Percentiles rank a stretch among this genome's conserved stretches.
These are phyloP conservation scores for Evernia prunastri DNA, from an alignment of 495 filamentous ascomycete species.

Conservation along the genomic window DNA sequence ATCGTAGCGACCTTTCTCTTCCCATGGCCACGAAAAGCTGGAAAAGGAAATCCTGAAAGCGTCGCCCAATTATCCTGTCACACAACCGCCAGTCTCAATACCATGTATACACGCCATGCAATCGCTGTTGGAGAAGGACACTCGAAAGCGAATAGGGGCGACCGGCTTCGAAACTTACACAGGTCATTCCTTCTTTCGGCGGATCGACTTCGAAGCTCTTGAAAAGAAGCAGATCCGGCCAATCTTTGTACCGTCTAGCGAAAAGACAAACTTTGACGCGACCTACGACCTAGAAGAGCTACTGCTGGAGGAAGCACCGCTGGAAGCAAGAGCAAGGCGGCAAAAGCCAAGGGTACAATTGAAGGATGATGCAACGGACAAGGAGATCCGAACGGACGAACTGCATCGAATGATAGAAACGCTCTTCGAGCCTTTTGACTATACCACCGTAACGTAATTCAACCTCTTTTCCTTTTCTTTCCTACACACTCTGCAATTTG, in stretches of 20 bases:
- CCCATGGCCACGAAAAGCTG: slow-evolving; percentile 72
- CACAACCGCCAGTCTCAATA: slow-evolving; percentile 78
- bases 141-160: slow-evolving; percentile 71
- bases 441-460: slow-evolving; percentile 66
- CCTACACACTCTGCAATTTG: background rate
- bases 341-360: slow-evolving; percentile 89
- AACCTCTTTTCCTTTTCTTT: slow-evolving; percentile 39
- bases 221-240: slow-evolving; percentile 87
- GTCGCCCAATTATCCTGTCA: slow-evolving; percentile 79
- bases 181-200: slow-evolving; percentile 79
- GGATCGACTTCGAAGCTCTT: slow-evolving; percentile 77
- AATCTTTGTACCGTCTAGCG: slow-evolving; percentile 83
- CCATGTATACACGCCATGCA: slow-evolving; percentile 80
- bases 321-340: slow-evolving; percentile 84
- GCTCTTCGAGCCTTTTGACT: slow-evolving; percentile 93
- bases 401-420: slow-evolving; percentile 91
- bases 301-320: slow-evolving; percentile 85
- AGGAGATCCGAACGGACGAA: slow-evolving; percentile 91
- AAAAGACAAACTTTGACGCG: slow-evolving; percentile 98
- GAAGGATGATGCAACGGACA: slow-evolving; percentile 89
- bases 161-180: slow-evolving; percentile 73
- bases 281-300: slow-evolving; percentile 97
- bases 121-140: slow-evolving; percentile 73
- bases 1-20: slow-evolving; percentile 77
- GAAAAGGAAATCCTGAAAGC: slow-evolving; percentile 77